Percentiles rank a stretch among this genome's conserved stretches.
Conservation (phyloP, 2,329 filamentous ascomycete genomes). For the Colletotrichum lentis region DNA sequence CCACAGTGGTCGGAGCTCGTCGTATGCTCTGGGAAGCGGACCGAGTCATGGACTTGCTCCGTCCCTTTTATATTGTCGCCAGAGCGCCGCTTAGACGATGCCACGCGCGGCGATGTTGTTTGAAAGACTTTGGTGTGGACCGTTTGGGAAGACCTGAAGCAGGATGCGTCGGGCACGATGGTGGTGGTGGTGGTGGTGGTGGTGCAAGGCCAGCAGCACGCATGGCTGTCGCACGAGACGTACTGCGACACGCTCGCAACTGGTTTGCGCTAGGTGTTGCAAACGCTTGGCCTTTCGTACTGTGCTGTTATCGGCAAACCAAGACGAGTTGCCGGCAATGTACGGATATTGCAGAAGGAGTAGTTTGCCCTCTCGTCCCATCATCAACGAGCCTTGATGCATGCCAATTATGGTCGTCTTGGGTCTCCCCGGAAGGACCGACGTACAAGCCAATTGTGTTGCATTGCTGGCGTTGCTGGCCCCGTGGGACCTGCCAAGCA, state of each 20-base stretch:
- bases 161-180: background rate
- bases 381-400: constrained; percentile 14
- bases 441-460: constrained; percentile 14
- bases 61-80: constrained; percentile 13
- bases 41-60: constrained; percentile 30
- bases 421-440: constrained; percentile 21
- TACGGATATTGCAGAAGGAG: too few species aligned
- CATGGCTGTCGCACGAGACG: constrained; percentile 19
- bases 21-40: constrained; percentile 6
- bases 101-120: background rate
- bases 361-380: background rate
- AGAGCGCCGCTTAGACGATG: constrained; percentile 8
- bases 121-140: constrained; percentile 7
- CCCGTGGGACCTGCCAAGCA: constrained; percentile 18
- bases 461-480: constrained; percentile 15
- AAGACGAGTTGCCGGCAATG: constrained; percentile 1
- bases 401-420: background rate
- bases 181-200: constrained; percentile 7
- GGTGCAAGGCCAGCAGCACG: constrained; percentile 3
- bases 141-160: background rate
- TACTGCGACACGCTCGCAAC: constrained; percentile 15
- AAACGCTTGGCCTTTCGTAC: constrained; percentile 4
- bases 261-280: constrained; percentile 13
- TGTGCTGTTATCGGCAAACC: constrained; percentile 6
- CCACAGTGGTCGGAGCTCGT: constrained; percentile 18